Evolutionary conservation across 148 eudicot species (phyloP).

Genomic region (Persicaria maculosa): DNA sequence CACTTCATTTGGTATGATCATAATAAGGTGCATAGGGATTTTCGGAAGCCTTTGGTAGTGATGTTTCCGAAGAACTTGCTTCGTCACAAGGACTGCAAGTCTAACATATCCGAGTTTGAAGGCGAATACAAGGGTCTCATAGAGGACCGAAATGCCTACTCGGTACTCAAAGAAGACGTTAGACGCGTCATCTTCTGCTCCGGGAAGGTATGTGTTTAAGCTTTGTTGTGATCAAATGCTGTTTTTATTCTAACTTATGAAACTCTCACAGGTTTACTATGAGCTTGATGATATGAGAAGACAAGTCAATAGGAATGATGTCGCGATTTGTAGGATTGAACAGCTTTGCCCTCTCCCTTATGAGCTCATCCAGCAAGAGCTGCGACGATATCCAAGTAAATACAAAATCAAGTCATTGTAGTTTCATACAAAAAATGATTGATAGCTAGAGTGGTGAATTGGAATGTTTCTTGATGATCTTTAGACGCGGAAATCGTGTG

Average conservation of each 20-base stretch:
- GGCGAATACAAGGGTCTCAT: slow-evolving; percentile 66
- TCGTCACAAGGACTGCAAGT: slow-evolving; percentile 76
- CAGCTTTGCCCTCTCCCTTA: slow-evolving; percentile 83
- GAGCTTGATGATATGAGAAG: slow-evolving; percentile 65
- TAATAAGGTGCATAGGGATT: slow-evolving; percentile 59
- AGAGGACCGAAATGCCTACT: slow-evolving; percentile 59
- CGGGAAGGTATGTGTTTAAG: slow-evolving; percentile 44
- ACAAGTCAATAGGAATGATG: slow-evolving; percentile 34
- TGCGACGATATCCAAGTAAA: slow-evolving; percentile 66
- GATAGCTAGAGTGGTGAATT: not conserved
- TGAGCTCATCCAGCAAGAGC: slow-evolving; percentile 64
- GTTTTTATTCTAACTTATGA: no score
- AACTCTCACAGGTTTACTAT: slow-evolving; percentile 46
- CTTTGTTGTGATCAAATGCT: not conserved
- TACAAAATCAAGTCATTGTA: not conserved
- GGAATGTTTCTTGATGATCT: not conserved
- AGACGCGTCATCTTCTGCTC: slow-evolving; percentile 68
- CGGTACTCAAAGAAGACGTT: slow-evolving; percentile 58
- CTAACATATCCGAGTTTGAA: slow-evolving; percentile 66
- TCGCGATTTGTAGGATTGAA: slow-evolving; percentile 72
- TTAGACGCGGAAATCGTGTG: slow-evolving; percentile 73
- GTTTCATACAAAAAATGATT: not conserved
- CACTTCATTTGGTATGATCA: slow-evolving; percentile 6
- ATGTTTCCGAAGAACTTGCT: slow-evolving; percentile 75
- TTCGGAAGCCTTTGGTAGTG: slow-evolving; percentile 72